Evolutionary conservation across 805 yeast genomes (phyloP), one percentile per base, ranked within the genome.

Genomic region (Ogataea sp.): DNA sequence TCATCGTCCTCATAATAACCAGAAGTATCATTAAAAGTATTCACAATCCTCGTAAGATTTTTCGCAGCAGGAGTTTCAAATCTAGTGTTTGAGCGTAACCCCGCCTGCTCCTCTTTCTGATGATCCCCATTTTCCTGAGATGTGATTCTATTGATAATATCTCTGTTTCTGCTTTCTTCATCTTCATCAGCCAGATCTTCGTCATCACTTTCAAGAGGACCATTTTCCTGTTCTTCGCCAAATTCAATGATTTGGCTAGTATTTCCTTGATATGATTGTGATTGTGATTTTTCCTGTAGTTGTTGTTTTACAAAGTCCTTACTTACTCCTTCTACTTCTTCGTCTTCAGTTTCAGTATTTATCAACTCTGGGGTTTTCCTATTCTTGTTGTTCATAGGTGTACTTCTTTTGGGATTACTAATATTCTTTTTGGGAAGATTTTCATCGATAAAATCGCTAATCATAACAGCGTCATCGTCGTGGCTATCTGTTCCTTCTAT

Each of bases 151-250:
- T 26, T 26, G 23, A 17, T 14, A 30, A 17, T 14, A 23, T 44
- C 25, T 39, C 36, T 35, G 38, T 42, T 20, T 31, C 25, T 43
- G 21, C 39, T 24, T 13, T 27, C 16, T 10, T 28, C 31, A 17
- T 18, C 33, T 15, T 34, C 30, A n/a, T 16, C 18, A 14, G 34
- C 33, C 15, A 31, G 31, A n/a, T 40, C 21, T 20, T 9, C 33
- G 15, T 15, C 29, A 10, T 29, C 23, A 11, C 23, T 36, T 21
- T 39, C 44, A 6, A n/a, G 15, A 10, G n/a, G 20, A 10, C n/a
- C 23, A 10, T 28, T 36, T 21, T 39, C 44, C 21, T 34, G 32
- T 30, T 32, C 41, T 27, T 31, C 37, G 24, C 32, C 25, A 2
- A 21, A 28, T 33, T 25, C 18, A 15, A 26, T 26, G 15, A 26